Conservation (phyloP, 768 basidiomycete genomes). For the Pleurotus tuoliensis region DNA sequence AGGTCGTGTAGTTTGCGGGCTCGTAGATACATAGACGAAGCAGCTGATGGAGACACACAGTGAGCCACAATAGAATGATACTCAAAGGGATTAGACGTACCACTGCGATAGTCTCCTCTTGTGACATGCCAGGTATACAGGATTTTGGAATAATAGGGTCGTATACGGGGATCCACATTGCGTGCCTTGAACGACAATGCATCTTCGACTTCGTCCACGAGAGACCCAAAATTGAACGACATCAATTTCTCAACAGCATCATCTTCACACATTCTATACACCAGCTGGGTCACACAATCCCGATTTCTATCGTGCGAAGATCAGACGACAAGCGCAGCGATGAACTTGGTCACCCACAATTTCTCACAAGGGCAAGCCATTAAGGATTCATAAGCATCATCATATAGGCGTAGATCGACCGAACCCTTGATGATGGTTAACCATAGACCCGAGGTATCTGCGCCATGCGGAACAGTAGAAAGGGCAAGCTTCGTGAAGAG, state of each 20-base stretch:
- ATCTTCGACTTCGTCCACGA: conserved; percentile 84
- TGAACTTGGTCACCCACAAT: conserved; percentile 53
- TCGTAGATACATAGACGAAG: conserved; percentile 89
- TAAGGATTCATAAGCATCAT: conserved; percentile 83
- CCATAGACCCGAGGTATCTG: conserved; percentile 73
- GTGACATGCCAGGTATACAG: conserved; percentile 92
- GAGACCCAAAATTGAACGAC: conserved; percentile 78
- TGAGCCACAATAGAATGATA: conserved; percentile 6
- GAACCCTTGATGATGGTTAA: conserved; percentile 71
- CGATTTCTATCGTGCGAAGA: conserved; percentile 53
- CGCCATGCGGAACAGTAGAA: conserved; percentile 52
- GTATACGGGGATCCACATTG: conserved; percentile 84
- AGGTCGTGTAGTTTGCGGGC: conserved; percentile 73
- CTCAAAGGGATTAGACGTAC: conserved; percentile 41
- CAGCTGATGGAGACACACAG: conserved; percentile 47
- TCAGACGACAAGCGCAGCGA: not conserved
- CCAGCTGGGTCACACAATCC: conserved; percentile 77
- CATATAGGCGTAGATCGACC: conserved; percentile 69
- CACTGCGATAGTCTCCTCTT: conserved; percentile 87
- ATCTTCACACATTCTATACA: conserved; percentile 91
- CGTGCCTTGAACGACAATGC: conserved; percentile 89
- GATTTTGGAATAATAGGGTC: conserved; percentile 85
- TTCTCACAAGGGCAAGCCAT: conserved; percentile 71
- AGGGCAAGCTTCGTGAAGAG: conserved; percentile 78
- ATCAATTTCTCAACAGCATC: conserved; percentile 76